These are phyloP conservation scores for Xerocomus brunneocitrinus DNA, from an alignment of 768 basidiomycete genomes.

Conservation along the genomic window DNA sequence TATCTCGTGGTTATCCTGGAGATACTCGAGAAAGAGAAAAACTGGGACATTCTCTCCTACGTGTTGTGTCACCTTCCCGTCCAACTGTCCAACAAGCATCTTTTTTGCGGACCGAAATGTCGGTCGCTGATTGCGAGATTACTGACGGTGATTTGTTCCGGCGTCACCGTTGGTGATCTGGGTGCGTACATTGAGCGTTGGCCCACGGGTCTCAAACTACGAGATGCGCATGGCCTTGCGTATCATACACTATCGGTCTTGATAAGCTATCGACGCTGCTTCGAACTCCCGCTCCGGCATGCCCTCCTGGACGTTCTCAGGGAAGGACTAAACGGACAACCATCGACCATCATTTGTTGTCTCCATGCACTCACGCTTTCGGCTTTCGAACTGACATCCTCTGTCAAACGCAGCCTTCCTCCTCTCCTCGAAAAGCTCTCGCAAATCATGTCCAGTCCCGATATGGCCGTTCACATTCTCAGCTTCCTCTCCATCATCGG, in stretches of 20 bases:
- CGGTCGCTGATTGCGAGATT: constrained; percentile 58
- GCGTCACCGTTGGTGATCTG: constrained; percentile 55
- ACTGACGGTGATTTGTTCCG: constrained; percentile 61
- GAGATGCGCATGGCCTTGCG: constrained; percentile 84
- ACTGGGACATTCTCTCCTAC: constrained; percentile 94
- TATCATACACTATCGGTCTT: constrained; percentile 86
- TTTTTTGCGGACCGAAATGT: constrained; percentile 88
- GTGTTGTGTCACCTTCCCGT: constrained; percentile 85
- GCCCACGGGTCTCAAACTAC: constrained; percentile 57
- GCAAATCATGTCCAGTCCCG: constrained; percentile 91
- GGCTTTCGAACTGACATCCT: constrained; percentile 80
- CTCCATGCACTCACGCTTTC: constrained; percentile 85
- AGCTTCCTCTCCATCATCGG: constrained; percentile 87
- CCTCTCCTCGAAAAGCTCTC: constrained; percentile 82
- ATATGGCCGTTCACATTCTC: constrained; percentile 94
- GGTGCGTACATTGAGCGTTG: constrained; percentile 54
- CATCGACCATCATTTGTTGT: constrained; percentile 81
- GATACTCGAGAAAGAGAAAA: constrained; percentile 69
- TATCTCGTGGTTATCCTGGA: constrained; percentile 62
- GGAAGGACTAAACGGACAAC: constrained; percentile 62
- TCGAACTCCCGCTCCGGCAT: constrained; percentile 63
- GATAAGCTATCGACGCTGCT: constrained; percentile 79
- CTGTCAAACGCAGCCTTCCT: constrained; percentile 75
- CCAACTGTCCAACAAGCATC: constrained; percentile 91
- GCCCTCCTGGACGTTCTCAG: constrained; percentile 71